These are phyloP conservation scores for Nymphaea colorata DNA, from an alignment of 164 flowering plant genomes.

Conservation along the genomic window DNA sequence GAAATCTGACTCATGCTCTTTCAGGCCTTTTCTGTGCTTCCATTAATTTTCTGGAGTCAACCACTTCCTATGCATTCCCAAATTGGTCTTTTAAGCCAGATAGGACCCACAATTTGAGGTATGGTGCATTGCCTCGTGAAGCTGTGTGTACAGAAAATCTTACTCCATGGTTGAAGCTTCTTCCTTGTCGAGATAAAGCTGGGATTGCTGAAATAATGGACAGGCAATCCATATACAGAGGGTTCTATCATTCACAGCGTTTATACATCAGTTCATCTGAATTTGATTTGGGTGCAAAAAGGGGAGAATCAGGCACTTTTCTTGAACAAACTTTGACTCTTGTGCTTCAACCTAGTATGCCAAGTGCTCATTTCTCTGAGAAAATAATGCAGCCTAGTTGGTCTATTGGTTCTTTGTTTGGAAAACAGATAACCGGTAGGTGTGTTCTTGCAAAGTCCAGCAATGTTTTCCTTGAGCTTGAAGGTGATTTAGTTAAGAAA, in stretches of 20 bases:
- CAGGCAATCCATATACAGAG: constrained; percentile 80
- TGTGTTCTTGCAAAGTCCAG: constrained; percentile 84
- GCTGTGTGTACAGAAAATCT: constrained; percentile 99
- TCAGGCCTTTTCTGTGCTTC: constrained; percentile 98
- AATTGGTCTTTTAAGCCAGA: constrained; percentile 39
- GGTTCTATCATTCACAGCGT: constrained; percentile 87
- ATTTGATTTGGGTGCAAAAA: constrained; percentile 19
- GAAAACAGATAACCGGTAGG: constrained; percentile 41
- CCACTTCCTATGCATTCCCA: constrained; percentile 71
- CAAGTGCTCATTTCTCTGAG: constrained; percentile 17
- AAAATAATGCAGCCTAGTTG: constrained; percentile 52
- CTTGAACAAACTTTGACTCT: constrained; percentile 84
- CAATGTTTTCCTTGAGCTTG: constrained; percentile 61
- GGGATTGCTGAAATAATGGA: constrained; percentile 84
- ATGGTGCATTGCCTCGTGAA: constrained; percentile 93
- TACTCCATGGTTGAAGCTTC: constrained; percentile 96
- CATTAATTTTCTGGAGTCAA: constrained; percentile 79
- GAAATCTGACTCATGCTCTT: constrained; percentile 80
- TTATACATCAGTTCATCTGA: constrained; percentile 49
- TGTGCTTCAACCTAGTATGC: constrained; percentile 63
- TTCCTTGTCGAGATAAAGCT: constrained; percentile 95
- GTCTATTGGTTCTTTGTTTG: constrained; percentile 77
- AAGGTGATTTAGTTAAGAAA: constrained; percentile 32
- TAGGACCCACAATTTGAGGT: constrained; percentile 39
- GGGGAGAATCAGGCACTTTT: constrained; percentile 29